Percentiles rank a stretch among this genome's conserved stretches.
phyloP scores from a whole-genome alignment of 352 stramenopile genomes.

The Pythium folliculosum region DNA sequence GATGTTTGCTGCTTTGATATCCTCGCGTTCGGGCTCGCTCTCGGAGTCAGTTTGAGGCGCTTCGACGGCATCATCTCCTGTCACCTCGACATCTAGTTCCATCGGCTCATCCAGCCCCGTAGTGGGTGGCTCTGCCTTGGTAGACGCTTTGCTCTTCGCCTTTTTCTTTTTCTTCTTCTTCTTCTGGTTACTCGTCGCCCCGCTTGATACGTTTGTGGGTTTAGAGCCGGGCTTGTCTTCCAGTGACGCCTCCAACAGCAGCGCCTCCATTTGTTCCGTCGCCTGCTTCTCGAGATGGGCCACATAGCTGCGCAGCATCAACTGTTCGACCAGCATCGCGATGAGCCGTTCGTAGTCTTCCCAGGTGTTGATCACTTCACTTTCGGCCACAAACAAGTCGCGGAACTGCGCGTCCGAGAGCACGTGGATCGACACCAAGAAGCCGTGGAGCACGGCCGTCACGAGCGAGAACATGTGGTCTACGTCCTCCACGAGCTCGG shows the following conservation, averaged over 20 bases:
- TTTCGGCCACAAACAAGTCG: slow-evolving; percentile 75
- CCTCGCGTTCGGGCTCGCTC: slow-evolving; percentile 22
- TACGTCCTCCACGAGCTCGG: slow-evolving; percentile 70
- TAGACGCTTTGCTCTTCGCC: not conserved
- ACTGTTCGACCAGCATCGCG: slow-evolving; percentile 84
- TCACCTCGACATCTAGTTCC: no score
- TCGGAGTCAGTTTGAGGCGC: slow-evolving; percentile 3
- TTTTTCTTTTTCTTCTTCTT: slow-evolving; percentile 41
- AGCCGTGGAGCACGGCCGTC: slow-evolving; percentile 60
- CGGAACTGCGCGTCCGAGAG: slow-evolving; percentile 67
- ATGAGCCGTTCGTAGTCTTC: slow-evolving; percentile 81
- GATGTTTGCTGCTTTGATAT: not conserved
- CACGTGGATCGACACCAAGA: slow-evolving; percentile 62
- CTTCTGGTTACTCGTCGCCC: slow-evolving; percentile 16
- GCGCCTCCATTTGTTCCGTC: slow-evolving; percentile 70
- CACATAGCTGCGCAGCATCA: slow-evolving; percentile 81
- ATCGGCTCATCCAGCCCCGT: not conserved
- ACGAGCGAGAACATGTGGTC: slow-evolving; percentile 68
- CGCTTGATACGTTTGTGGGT: not conserved
- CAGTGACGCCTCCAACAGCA: slow-evolving; percentile 50
- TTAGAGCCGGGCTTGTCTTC: slow-evolving; percentile 24
- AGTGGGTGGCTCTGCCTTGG: not conserved
- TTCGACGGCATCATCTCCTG: not conserved
- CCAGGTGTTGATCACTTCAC: slow-evolving; percentile 80
- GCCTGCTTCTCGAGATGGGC: slow-evolving; percentile 66